A percentile compares a stretch with the other conserved stretches of the same genome.
These are phyloP conservation scores for Ottelia alismoides DNA, from an alignment of 106 monocot genomes.

Conservation along the genomic window DNA sequence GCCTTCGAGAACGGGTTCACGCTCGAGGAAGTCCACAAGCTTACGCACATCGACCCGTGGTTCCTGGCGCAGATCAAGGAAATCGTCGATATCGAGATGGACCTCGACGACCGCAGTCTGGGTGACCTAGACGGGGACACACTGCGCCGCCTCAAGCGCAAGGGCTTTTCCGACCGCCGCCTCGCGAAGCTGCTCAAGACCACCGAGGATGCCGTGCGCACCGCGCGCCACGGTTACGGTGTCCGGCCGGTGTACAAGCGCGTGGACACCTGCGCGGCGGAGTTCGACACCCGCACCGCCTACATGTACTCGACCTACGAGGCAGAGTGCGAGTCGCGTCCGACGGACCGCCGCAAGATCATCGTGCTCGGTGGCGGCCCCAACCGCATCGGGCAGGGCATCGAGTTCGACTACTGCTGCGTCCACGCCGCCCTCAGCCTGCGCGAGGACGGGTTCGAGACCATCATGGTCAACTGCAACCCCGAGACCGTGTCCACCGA, in stretches of 20 bases:
- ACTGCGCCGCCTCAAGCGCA: no score
- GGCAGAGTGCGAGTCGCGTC: constrained; percentile 48
- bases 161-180: constrained; percentile 67
- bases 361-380: constrained; percentile 82
- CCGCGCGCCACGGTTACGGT: constrained; percentile 29
- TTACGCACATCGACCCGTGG: neutral
- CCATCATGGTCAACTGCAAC: constrained; percentile 88
- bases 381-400: constrained; percentile 78
- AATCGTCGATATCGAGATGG: neutral
- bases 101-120: neutral
- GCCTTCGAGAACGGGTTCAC: neutral
- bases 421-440: constrained; percentile 74
- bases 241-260: constrained; percentile 56
- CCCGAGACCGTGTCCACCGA: constrained; percentile 86
- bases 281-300: constrained; percentile 74
- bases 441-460: constrained; percentile 27
- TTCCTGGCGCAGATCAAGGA: neutral
- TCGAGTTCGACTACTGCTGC: constrained; percentile 86
- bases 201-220: constrained; percentile 36
- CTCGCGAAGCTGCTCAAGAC: constrained; percentile 48
- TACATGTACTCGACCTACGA: constrained; percentile 76
- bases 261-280: constrained; percentile 85
- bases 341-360: constrained; percentile 38
- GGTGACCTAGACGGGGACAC: neutral
- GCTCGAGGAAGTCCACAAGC: neutral